Evolutionary conservation across 2,329 filamentous ascomycete genomes (phyloP).

Genomic region (Fusarium sp.): DNA sequence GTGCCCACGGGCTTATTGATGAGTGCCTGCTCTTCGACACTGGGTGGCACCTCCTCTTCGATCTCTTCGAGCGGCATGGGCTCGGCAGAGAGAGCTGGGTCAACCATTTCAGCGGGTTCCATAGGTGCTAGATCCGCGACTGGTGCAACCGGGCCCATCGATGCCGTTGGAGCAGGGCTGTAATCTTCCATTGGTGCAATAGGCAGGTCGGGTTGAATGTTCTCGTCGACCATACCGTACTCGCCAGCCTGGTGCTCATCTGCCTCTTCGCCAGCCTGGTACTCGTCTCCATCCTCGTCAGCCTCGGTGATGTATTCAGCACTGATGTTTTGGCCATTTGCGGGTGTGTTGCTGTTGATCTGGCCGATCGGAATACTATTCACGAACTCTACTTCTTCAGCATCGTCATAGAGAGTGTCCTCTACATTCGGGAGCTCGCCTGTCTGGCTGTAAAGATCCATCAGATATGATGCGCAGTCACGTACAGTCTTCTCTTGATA

Average conservation of each 20-base stretch:
- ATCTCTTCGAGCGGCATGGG: slow-evolving; percentile 9
- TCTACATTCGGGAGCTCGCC: slow-evolving; percentile 51
- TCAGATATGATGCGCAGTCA: slow-evolving; percentile 52
- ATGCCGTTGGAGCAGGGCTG: slow-evolving; percentile 23
- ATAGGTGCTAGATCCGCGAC: slow-evolving; percentile 18
- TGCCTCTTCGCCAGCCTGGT: slow-evolving; percentile 19
- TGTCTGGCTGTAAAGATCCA: slow-evolving; percentile 51
- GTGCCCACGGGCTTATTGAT: slow-evolving; percentile 23
- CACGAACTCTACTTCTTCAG: slow-evolving; percentile 50
- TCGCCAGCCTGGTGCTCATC: slow-evolving; percentile 21
- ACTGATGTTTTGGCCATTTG: slow-evolving; percentile 34
- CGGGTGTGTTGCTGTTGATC: slow-evolving; percentile 15
- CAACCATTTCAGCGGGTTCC: slow-evolving; percentile 35
- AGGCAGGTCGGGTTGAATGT: slow-evolving; percentile 43
- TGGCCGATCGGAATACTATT: slow-evolving; percentile 35
- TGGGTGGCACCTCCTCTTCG: slow-evolving; percentile 19
- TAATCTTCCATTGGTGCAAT: slow-evolving; percentile 49
- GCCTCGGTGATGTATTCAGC: slow-evolving; percentile 49
- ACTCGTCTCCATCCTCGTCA: slow-evolving; percentile 43
- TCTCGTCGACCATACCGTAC: slow-evolving; percentile 35
- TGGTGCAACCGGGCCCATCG: slow-evolving; percentile 27
- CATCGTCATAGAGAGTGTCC: slow-evolving; percentile 48
- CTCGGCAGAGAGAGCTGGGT: slow-evolving; percentile 39
- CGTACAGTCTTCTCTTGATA: slow-evolving; percentile 49
- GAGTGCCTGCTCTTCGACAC: slow-evolving; percentile 20